Conservation (phyloP, 148 eudicot genomes). For the Spergularia bocconei region DNA sequence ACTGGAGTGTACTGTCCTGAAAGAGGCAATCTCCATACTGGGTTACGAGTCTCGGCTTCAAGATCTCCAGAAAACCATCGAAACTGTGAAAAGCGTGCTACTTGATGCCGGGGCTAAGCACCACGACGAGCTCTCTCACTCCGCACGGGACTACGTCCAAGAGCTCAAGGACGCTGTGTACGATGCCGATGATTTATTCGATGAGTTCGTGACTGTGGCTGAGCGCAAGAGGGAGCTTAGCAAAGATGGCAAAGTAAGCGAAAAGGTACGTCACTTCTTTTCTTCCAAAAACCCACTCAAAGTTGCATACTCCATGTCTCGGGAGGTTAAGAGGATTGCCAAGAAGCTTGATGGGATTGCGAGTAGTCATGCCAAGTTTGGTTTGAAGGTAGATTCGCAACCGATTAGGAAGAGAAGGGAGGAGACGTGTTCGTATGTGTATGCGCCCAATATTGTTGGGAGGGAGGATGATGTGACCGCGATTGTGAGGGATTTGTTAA, state of each 20-base stretch:
- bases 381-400: not conserved
- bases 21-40: too few relatives aligned
- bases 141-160: too few relatives aligned
- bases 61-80: too few relatives aligned
- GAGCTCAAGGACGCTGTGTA: too few relatives aligned
- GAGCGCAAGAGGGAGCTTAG: too few relatives aligned
- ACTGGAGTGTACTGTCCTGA: too few relatives aligned
- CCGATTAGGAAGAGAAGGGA: not conserved
- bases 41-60: too few relatives aligned
- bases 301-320: not conserved
- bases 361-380: not conserved
- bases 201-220: too few relatives aligned
- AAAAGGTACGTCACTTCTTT: conserved; percentile 13
- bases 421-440: conserved; percentile 22
- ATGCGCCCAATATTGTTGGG: conserved; percentile 2
- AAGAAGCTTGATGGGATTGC: conserved; percentile 11
- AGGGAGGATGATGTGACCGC: not conserved
- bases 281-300: not conserved
- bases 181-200: too few relatives aligned
- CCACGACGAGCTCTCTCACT: too few relatives aligned
- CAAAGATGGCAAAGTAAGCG: not conserved
- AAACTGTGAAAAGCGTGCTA: too few relatives aligned
- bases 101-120: too few relatives aligned
- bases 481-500: not conserved
- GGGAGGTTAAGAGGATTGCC: conserved; percentile 3